These are phyloP conservation scores for Penicillium coffeae DNA, from an alignment of 495 filamentous ascomycete species.

Conservation along the genomic window DNA sequence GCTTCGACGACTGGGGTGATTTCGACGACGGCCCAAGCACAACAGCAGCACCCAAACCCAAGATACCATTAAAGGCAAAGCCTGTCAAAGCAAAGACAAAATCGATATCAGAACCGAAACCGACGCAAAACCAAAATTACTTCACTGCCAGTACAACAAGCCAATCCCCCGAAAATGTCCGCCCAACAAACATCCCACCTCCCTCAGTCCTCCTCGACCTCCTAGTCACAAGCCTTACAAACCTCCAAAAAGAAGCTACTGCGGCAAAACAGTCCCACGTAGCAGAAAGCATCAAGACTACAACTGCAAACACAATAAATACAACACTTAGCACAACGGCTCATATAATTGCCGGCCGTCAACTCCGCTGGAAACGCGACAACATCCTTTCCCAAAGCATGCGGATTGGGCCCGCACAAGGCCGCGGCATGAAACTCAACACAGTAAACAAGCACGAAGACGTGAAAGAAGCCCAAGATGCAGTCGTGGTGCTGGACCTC, in stretches of 20 bases:
- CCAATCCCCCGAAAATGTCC: slow-evolving; percentile 33
- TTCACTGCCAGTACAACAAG: slow-evolving; percentile 8
- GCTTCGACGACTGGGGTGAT: slow-evolving; percentile 41
- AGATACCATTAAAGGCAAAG: too few species aligned
- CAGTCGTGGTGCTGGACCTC: slow-evolving; percentile 64
- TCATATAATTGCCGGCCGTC: slow-evolving; percentile 80
- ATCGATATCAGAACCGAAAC: neutral
- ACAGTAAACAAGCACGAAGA: slow-evolving; percentile 75
- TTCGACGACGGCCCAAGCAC: slow-evolving; percentile 34
- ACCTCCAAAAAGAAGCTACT: slow-evolving; percentile 36
- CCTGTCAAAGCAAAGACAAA: neutral
- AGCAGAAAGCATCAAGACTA: neutral
- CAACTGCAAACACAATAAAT: slow-evolving; percentile 41
- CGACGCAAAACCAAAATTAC: slow-evolving; percentile 9
- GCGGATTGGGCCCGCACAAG: slow-evolving; percentile 72
- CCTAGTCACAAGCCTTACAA: slow-evolving; percentile 62
- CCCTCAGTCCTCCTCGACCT: slow-evolving; percentile 76
- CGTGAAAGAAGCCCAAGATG: slow-evolving; percentile 83
- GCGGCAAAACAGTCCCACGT: slow-evolving; percentile 15
- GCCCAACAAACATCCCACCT: slow-evolving; percentile 85
- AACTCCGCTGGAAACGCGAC: slow-evolving; percentile 86
- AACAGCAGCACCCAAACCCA: slow-evolving; percentile 8
- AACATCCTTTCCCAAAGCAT: slow-evolving; percentile 79
- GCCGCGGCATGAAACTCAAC: slow-evolving; percentile 83
- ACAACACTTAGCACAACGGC: slow-evolving; percentile 61